A percentile compares a stretch with the other conserved stretches of the same genome.
Evolutionary conservation across 2,329 filamentous ascomycete species (phyloP).

Genomic region (Hypomyces rosellus): DNA sequence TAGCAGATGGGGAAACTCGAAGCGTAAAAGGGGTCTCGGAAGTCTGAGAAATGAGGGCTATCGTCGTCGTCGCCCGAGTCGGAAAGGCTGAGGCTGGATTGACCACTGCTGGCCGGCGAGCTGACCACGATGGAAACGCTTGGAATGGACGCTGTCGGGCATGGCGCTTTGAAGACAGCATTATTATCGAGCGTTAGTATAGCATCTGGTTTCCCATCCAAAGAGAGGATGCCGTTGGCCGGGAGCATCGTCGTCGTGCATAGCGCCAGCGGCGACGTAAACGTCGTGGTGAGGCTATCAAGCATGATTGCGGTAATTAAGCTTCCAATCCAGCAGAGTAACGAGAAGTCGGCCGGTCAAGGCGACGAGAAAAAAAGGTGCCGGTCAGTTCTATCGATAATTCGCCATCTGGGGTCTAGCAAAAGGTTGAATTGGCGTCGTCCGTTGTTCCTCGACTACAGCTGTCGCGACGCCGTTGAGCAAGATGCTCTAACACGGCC

Average conservation of each 20-base stretch:
- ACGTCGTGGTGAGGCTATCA: slow-evolving; percentile 11
- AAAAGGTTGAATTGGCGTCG: background rate
- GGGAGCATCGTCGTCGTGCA: slow-evolving; percentile 40
- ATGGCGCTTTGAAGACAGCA: slow-evolving; percentile 45
- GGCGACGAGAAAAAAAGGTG: slow-evolving; percentile 7
- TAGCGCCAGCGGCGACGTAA: slow-evolving; percentile 23
- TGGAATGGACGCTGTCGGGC: slow-evolving; percentile 19
- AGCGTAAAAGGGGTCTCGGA: slow-evolving; percentile 84
- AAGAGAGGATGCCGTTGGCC: slow-evolving; percentile 39
- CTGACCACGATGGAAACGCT: slow-evolving; percentile 26
- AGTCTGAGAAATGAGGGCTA: slow-evolving; percentile 43
- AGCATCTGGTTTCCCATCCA: slow-evolving; percentile 41
- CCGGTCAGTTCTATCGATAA: slow-evolving; percentile 8
- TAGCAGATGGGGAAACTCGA: slow-evolving; percentile 92
- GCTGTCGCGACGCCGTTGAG: background rate
- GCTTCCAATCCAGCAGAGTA: too few relatives aligned
- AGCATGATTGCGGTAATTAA: background rate
- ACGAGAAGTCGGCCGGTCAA: background rate
- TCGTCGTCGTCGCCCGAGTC: slow-evolving; percentile 3
- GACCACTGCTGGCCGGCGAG: slow-evolving; percentile 32
- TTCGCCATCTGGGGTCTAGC: slow-evolving; percentile 4
- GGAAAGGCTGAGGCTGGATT: slow-evolving; percentile 22
- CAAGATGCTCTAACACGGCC: too few relatives aligned
- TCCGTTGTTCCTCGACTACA: background rate
- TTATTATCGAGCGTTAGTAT: slow-evolving; percentile 53